Base-by-base conservation (phyloP, 148 eudicot species). In the Vaccinium vitisidaea region DNA sequence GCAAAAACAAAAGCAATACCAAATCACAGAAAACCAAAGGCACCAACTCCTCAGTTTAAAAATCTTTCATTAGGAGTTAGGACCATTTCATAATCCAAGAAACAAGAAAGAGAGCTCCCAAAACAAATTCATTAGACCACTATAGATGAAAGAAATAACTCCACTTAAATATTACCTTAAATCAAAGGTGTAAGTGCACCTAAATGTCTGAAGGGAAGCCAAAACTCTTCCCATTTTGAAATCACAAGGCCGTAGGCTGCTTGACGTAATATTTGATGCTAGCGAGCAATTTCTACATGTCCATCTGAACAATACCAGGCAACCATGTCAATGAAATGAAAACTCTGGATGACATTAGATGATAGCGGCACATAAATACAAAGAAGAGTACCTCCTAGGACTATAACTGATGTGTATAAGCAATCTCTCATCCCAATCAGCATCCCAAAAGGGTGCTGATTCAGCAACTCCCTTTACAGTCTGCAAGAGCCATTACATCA, bases 171-270 rank as follows among this genome's bases (percentile, higher is more conserved):
- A 8, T 67, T 89, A 97, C 99, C 99, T 97, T 82, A 95, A 48
- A 83, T 91, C 92, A 83, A 97, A 93, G 81, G 85, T 90, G 86
- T 97, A 95, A 70, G 87, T 87, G 88, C 98, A 95, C 87, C 88
- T 88, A 89, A 95, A 93, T 79, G 89, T 88, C 85, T 95, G 98
- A 84, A 95, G 93, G 75, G 98, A 89, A 80, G 87, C 89, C 49
- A 95, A 86, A 58, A 93, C 92, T 87, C 84, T 90, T 88, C 98
- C 99, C 95, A 94, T 88, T 90, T 91, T 95, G 84, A 97, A 95
- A 86, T 97, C 99, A 92, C 98, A 97, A 75, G 98, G 98, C 67
- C 94, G 91, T 83, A 97, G 88, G 85, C 92, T 95, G 91, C 92
- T 94, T 69, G 98, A 90, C 32, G 98, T 87, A 65, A 97, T 90